Evolutionary conservation across 495 filamentous ascomycete species (phyloP).

Genomic region (Aspergillus hancockii): DNA sequence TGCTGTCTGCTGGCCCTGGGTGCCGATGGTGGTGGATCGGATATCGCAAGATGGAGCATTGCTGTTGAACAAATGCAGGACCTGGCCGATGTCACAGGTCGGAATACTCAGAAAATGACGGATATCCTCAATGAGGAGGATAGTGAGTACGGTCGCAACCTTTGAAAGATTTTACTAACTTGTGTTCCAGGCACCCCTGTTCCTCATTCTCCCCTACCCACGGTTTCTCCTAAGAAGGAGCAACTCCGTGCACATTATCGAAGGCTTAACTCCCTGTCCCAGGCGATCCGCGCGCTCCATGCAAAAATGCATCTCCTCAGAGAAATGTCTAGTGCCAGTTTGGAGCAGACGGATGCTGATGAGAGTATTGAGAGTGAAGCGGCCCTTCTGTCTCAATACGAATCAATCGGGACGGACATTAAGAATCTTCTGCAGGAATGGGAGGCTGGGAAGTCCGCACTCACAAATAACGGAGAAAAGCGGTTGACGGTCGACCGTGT

Average conservation of each 20-base stretch:
- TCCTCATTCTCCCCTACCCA: conserved; percentile 65
- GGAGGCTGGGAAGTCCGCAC: conserved; percentile 78
- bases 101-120: conserved; percentile 58
- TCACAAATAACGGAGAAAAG: conserved; percentile 71
- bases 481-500: conserved; percentile 55
- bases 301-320: conserved; percentile 92
- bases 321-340: conserved; percentile 78
- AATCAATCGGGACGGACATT: conserved; percentile 88
- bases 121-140: conserved; percentile 81
- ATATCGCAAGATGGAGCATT: conserved; percentile 76
- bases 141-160: conserved; percentile 52
- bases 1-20: conserved; percentile 86
- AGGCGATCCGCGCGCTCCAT: conserved; percentile 88
- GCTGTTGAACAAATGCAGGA: conserved; percentile 74
- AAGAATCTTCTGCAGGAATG: conserved; percentile 83
- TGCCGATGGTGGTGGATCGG: conserved; percentile 77
- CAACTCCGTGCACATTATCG: conserved; percentile 80
- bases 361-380: conserved; percentile 65
- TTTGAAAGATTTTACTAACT: conserved; percentile 18
- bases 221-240: conserved; percentile 74
- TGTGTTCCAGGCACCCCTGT: conserved; percentile 43
- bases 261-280: conserved; percentile 81
- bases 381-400: conserved; percentile 83
- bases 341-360: conserved; percentile 71
- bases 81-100: conserved; percentile 56